A percentile compares a stretch with the other conserved stretches of the same genome.
Conservation (phyloP, 495 filamentous ascomycete genomes). For the Poronia punctata region DNA sequence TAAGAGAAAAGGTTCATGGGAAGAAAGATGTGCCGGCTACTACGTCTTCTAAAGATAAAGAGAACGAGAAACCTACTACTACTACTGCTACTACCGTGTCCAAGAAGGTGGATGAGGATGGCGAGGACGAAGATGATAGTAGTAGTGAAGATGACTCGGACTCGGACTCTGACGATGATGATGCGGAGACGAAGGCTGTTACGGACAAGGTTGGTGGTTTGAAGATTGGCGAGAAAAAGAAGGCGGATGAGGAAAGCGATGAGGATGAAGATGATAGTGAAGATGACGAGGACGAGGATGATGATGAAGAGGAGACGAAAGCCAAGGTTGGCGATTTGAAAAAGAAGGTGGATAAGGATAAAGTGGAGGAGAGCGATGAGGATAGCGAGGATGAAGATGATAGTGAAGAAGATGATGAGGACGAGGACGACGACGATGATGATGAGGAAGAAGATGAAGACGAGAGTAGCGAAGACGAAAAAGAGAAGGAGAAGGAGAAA, state of each 20-base stretch:
- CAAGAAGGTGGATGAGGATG: constrained; percentile 25
- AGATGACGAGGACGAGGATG: constrained; percentile 27
- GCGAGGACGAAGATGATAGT: constrained; percentile 32
- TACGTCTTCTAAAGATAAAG: constrained; percentile 24
- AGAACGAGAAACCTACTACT: constrained; percentile 20
- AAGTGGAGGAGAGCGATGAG: constrained; percentile 18
- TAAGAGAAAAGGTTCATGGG: constrained; percentile 33
- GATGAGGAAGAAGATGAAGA: constrained; percentile 16
- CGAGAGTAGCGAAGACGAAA: constrained; percentile 21
- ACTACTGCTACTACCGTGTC: background rate
- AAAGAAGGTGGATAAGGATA: background rate
- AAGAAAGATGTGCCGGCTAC: constrained; percentile 27
- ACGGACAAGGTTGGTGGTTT: too few relatives aligned
- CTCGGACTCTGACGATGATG: constrained; percentile 16
- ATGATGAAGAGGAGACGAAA: constrained; percentile 18
- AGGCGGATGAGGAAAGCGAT: constrained; percentile 16
- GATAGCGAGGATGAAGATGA: constrained; percentile 22
- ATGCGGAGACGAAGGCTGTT: constrained; percentile 25
- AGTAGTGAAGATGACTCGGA: too few relatives aligned
- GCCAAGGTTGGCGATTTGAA: too few relatives aligned
- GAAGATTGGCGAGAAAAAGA: background rate
- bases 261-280: constrained; percentile 23
- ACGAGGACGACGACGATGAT: constrained; percentile 18
- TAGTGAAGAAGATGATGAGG: constrained; percentile 17
- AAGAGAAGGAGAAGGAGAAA: constrained; percentile 2